Evolutionary conservation across 495 filamentous ascomycete genomes (phyloP), one percentile per base, ranked within the genome.

Genomic region (Trichoderma erinaceum): DNA sequence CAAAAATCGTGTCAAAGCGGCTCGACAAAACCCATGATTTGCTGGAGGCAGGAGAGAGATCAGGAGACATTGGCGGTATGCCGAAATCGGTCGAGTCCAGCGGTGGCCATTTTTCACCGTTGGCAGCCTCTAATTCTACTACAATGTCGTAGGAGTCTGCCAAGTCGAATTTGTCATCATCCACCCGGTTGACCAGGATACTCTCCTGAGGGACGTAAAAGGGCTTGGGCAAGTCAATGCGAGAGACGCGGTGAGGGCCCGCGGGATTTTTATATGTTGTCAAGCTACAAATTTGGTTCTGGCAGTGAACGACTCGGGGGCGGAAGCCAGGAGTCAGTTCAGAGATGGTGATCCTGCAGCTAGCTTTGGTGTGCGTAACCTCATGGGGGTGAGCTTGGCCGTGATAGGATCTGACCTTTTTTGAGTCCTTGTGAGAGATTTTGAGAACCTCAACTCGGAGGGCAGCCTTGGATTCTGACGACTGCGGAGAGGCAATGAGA

Each of bases 81-180:
- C 27, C 71, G 46, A 72, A 68, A n/a, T 73, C 73, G 41, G 79
- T 71, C 1, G 81, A 71, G 27, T 79, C 77, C 44, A 76, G 52
- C 0, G 82, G 81, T n/a, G 83, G 83, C 83, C 83, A 86, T 64
- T 76, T 73, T 44, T 73, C 70, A 64, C 77, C 79, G 41, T 79
- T 78, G 2, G 78, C 76, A 8, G 81, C 80, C 66, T 84, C 79
- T 7, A 86, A 68, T 69, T 81, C 77, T 44, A 84, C 70, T n/a
- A 76, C 73, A 27, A 85, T 68, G 35, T 74, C 72, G 71, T 86
- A 86, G 21, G 69, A 65, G 41, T 82, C 79, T 32, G 77, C 81
- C 67, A 86, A 71, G 25, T 75, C 78, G 71, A 78, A 80, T 15
- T 74, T 74, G 16, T 71, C 71, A 25, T 79, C 76, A 63, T 78